Base-by-base conservation (phyloP, 2,329 filamentous ascomycete species). In the Sphaerulina vaccinii region DNA sequence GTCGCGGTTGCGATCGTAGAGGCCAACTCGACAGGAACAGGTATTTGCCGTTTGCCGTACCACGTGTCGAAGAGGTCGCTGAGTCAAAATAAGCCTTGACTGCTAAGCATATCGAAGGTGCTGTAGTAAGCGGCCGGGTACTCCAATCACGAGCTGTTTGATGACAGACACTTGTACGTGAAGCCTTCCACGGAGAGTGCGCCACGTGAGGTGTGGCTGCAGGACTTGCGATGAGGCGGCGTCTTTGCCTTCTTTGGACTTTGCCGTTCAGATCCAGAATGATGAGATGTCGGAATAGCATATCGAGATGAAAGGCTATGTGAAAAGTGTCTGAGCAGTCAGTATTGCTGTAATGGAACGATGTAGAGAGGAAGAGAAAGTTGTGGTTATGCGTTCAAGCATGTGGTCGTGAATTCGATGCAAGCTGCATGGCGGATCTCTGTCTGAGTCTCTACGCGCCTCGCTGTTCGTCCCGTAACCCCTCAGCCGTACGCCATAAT, bases 401-500 rank as follows among this genome's bases (percentile, higher is more conserved):
- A 53, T 19, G 35, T 44, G 38, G 33, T 53, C 51, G 44, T 49
- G 23, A 40, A 37, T 47, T 37, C 45, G 46, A 55, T 55, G 51
- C 43, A 45, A 58, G 56, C 49, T 52, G 50, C 50, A 47, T 51
- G 24, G 36, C 32, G 24, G 32, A 35, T 37, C 37, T 49, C 45
- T 42, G 39, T 41, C 44, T 54, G 42, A 38, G 54, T 52, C 57
- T 50, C 55, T 61, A 58, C 55, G 56, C 37, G 55, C 53, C 51
- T 55, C 45, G 49, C 57, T 52, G 51, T 56, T 55, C 55, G 46
- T 55, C 49, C 57, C 57, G 46, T 44, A 29, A 45, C 57, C 51
- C 52, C 52, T 37, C 45, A 51, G 52, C 61, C 59, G 49, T 61
- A 60, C 63, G 63, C 63, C 62, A 46, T 53, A 54, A 45, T 56